Evolutionary conservation across 2,329 filamentous ascomycete genomes (phyloP).

Genomic region (Tolypocladium guangdongense): DNA sequence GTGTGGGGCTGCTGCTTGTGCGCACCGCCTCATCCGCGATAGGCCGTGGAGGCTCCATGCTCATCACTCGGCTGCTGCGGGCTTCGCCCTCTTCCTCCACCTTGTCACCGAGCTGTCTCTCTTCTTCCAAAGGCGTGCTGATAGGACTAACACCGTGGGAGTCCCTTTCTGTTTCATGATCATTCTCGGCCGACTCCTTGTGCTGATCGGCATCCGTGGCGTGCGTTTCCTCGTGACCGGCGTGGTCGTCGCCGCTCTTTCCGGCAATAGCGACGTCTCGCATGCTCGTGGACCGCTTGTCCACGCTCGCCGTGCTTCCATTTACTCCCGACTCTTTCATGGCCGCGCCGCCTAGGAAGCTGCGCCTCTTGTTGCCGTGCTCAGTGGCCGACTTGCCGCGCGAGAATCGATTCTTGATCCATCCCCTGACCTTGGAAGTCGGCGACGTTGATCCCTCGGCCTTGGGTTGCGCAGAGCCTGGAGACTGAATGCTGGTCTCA

Average conservation of each 20-base stretch:
- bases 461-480: conserved; percentile 5
- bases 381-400: conserved; percentile 29
- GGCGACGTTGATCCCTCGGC: conserved; percentile 16
- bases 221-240: neutral
- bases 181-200: conserved; percentile 10
- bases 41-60: conserved; percentile 26
- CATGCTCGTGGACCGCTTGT: conserved; percentile 30
- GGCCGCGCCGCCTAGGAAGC: conserved; percentile 41
- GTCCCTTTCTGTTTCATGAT: conserved; percentile 11
- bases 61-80: conserved; percentile 3
- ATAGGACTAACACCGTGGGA: conserved; percentile 26
- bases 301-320: conserved; percentile 32
- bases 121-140: conserved; percentile 31
- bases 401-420: conserved; percentile 44
- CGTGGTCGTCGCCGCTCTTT: conserved; percentile 11
- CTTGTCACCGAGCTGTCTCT: conserved; percentile 20
- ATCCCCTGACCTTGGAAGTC: conserved; percentile 36
- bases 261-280: conserved; percentile 37
- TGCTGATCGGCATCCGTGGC: neutral
- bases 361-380: conserved; percentile 22
- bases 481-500: conserved; percentile 1
- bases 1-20: conserved; percentile 39
- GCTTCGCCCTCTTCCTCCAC: conserved; percentile 6
- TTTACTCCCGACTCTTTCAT: conserved; percentile 31
- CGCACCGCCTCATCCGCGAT: conserved; percentile 21